A percentile compares a stretch with the other conserved stretches of the same genome.
Conservation (phyloP, 2,329 filamentous ascomycete species). For the Proliferodiscus dingleyae region DNA sequence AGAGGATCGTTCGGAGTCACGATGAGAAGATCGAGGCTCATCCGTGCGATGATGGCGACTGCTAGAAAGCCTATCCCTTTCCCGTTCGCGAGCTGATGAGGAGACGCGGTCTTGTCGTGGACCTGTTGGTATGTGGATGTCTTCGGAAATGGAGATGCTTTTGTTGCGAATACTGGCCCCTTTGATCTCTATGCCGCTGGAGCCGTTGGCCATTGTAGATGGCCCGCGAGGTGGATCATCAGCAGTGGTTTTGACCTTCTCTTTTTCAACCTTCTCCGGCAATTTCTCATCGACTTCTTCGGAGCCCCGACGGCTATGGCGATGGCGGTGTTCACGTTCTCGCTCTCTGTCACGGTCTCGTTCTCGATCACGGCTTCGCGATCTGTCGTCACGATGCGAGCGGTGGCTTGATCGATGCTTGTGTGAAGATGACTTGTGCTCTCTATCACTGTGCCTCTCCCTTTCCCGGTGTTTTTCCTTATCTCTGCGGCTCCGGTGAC, state of each 20-base stretch:
- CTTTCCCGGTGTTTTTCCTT: constrained; percentile 46
- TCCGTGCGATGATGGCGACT: constrained; percentile 14
- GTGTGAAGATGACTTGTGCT: constrained; percentile 37
- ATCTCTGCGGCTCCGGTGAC: constrained; percentile 58
- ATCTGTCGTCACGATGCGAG: constrained; percentile 42
- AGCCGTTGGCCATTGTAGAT: constrained; percentile 18
- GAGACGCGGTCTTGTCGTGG: constrained; percentile 24
- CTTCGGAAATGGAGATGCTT: constrained; percentile 16
- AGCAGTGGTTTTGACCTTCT: constrained; percentile 10
- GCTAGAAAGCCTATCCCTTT: constrained; percentile 31
- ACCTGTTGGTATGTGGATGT: constrained; percentile 28
- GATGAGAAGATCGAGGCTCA: constrained; percentile 30
- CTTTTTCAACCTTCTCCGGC: constrained; percentile 6
- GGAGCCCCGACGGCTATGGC: constrained; percentile 23
- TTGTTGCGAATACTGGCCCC: constrained; percentile 26
- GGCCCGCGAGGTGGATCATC: constrained; percentile 13
- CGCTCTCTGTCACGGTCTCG: constrained; percentile 37
- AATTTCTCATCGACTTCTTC: constrained; percentile 18
- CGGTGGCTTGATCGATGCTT: constrained; percentile 43
- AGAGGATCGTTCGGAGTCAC: constrained; percentile 33
- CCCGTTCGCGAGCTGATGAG: constrained; percentile 27
- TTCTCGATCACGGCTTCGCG: constrained; percentile 43
- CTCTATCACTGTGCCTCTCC: constrained; percentile 39
- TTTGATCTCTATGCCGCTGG: constrained; percentile 30
- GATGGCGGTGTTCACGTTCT: constrained; percentile 37